These are phyloP conservation scores for Hyparrhenia diplandra DNA, from an alignment of 176 grass and related monocot genomes.

Conservation along the genomic window DNA sequence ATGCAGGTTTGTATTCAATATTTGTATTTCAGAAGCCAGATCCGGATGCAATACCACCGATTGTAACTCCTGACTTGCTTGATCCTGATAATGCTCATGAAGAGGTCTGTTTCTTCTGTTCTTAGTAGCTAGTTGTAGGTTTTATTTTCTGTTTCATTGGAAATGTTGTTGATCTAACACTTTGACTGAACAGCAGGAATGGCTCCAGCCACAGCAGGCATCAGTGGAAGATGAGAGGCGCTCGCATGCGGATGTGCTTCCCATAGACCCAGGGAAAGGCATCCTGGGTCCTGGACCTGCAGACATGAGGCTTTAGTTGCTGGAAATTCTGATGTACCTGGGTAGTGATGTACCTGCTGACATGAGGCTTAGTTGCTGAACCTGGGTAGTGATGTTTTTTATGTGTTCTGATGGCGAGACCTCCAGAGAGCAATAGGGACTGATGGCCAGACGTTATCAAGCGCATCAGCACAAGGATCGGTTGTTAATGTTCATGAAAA, in stretches of 20 bases:
- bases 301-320: conserved; percentile 75
- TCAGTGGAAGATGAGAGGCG: conserved; percentile 53
- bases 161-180: conserved; percentile 7
- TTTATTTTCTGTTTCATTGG: not conserved
- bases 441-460: too few relatives aligned
- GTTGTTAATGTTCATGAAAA: too few relatives aligned
- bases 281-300: conserved; percentile 88
- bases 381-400: too few relatives aligned
- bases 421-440: too few relatives aligned
- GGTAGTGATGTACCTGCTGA: too few relatives aligned
- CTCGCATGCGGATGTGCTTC: conserved; percentile 36
- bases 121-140: not conserved
- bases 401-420: too few relatives aligned
- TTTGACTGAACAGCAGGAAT: conserved; percentile 44
- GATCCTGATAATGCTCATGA: conserved; percentile 55
- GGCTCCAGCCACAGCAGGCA: conserved; percentile 39
- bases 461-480: too few relatives aligned
- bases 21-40: conserved; percentile 98
- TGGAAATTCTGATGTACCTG: not conserved
- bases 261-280: conserved; percentile 70
- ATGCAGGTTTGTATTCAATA: conserved; percentile 78
- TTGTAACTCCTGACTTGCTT: conserved; percentile 51
- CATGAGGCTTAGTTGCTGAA: too few relatives aligned
- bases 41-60: conserved; percentile 65
- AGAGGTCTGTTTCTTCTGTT: conserved; percentile 32